These are phyloP conservation scores for Rosa lucieae DNA, from an alignment of 306 rosid genomes.

Conservation along the genomic window DNA sequence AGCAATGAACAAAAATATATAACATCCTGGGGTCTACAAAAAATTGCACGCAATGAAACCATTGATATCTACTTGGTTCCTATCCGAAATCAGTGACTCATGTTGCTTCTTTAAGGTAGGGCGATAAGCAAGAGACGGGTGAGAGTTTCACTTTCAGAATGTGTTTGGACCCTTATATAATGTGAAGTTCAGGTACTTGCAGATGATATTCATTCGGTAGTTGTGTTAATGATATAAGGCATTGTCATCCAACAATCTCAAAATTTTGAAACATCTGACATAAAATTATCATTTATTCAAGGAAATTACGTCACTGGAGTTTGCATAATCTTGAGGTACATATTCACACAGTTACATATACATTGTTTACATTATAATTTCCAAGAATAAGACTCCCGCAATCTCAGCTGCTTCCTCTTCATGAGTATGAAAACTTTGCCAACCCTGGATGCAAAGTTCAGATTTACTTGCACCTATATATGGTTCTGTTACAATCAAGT, in stretches of 20 bases:
- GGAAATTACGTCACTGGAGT: not conserved
- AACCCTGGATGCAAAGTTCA: not conserved
- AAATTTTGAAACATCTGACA: not conserved
- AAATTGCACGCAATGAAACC: no score
- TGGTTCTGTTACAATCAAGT: conserved; percentile 29
- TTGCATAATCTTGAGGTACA: not conserved
- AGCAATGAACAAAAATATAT: not conserved
- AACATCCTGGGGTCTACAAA: no score
- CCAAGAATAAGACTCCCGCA: conserved; percentile 19
- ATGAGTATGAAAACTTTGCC: not conserved
- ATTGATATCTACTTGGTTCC: not conserved
- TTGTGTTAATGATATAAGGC: not conserved
- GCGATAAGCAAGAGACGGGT: not conserved
- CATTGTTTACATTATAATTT: not conserved
- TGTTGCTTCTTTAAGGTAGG: not conserved
- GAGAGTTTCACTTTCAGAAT: not conserved
- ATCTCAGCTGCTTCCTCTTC: conserved; percentile 28
- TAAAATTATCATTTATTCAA: not conserved
- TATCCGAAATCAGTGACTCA: not conserved
- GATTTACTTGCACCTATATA: conserved; percentile 14
- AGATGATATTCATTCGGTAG: not conserved
- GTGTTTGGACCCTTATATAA: not conserved
- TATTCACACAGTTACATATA: not conserved
- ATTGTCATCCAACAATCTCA: not conserved
- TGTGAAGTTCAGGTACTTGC: not conserved